These are phyloP conservation scores for Hericium erinaceus DNA, from an alignment of 768 basidiomycete genomes.

Conservation along the genomic window DNA sequence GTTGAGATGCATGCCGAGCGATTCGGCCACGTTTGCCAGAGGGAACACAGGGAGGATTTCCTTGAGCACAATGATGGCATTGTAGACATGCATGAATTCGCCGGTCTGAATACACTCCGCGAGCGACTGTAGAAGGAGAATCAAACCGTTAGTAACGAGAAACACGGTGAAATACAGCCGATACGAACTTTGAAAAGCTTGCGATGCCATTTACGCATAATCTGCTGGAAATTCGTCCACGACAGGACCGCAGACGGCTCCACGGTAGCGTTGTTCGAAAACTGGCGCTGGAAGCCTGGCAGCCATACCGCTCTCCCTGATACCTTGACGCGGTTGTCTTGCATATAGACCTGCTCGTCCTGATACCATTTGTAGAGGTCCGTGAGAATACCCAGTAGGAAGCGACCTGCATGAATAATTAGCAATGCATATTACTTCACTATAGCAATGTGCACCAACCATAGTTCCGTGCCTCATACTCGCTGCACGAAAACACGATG, in stretches of 20 bases:
- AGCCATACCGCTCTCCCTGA: conserved; percentile 52
- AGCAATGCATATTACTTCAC: not conserved
- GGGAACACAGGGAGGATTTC: conserved; percentile 90
- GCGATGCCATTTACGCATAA: conserved; percentile 79
- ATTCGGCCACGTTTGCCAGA: conserved; percentile 43
- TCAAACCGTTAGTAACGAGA: not conserved
- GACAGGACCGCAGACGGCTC: conserved; percentile 46
- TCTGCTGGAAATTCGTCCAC: conserved; percentile 61
- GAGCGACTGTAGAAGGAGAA: conserved; percentile 47
- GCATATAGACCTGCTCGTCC: conserved; percentile 63
- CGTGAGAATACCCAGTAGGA: conserved; percentile 67
- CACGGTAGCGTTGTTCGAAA: conserved; percentile 34
- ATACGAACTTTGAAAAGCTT: conserved; percentile 56
- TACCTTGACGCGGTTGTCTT: conserved; percentile 58
- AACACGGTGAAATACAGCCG: not conserved
- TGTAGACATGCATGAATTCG: conserved; percentile 97
- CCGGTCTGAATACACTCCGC: conserved; percentile 73
- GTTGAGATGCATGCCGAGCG: conserved; percentile 47
- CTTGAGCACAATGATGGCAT: conserved; percentile 88
- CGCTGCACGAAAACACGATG: conserved; percentile 87
- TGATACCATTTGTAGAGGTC: conserved; percentile 76
- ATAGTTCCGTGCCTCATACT: conserved; percentile 92
- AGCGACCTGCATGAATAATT: conserved; percentile 53
- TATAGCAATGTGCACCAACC: conserved; percentile 36
- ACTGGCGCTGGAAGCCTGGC: conserved; percentile 60